These are phyloP conservation scores for Daldinia caldariorum DNA, from an alignment of 495 filamentous ascomycete genomes.

Conservation along the genomic window DNA sequence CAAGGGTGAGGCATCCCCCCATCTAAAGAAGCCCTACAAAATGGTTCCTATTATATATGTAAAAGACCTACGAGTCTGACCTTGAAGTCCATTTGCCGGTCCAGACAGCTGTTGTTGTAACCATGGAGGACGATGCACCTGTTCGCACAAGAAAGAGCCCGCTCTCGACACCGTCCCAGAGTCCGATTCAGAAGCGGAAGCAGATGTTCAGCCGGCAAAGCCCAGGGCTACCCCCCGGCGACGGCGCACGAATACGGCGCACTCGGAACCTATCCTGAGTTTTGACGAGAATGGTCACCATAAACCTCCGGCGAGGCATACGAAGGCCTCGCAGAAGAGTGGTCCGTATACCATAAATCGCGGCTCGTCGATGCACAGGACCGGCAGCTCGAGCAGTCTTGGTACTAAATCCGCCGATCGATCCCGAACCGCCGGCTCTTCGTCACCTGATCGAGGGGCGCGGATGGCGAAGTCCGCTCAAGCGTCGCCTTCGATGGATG, in stretches of 20 bases:
- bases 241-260: slow-evolving; percentile 76
- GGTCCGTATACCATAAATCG: slow-evolving; percentile 86
- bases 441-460: slow-evolving; percentile 60
- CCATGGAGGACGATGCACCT: slow-evolving; percentile 91
- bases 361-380: slow-evolving; percentile 73
- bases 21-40: slow-evolving; percentile 9
- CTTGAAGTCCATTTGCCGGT: slow-evolving; percentile 54
- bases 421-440: slow-evolving; percentile 47
- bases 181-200: slow-evolving; percentile 63
- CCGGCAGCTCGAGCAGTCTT: slow-evolving; percentile 59
- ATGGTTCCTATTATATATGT: slow-evolving; percentile 17
- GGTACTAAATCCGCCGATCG: slow-evolving; percentile 77
- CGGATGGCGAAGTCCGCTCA: slow-evolving; percentile 74
- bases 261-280: slow-evolving; percentile 83
- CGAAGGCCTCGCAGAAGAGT: slow-evolving; percentile 83
- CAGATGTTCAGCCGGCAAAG: slow-evolving; percentile 48
- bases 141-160: slow-evolving; percentile 88
- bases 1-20: slow-evolving; percentile 57
- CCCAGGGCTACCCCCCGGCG: slow-evolving; percentile 69
- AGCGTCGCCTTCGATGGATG: slow-evolving; percentile 71
- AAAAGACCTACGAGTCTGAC: slow-evolving; percentile 52
- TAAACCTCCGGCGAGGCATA: slow-evolving; percentile 89
- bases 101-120: slow-evolving; percentile 86
- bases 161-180: slow-evolving; percentile 79
- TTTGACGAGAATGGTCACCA: slow-evolving; percentile 94